Conservation (phyloP, 2,329 filamentous ascomycete species). For the Diaporthe capsici region DNA sequence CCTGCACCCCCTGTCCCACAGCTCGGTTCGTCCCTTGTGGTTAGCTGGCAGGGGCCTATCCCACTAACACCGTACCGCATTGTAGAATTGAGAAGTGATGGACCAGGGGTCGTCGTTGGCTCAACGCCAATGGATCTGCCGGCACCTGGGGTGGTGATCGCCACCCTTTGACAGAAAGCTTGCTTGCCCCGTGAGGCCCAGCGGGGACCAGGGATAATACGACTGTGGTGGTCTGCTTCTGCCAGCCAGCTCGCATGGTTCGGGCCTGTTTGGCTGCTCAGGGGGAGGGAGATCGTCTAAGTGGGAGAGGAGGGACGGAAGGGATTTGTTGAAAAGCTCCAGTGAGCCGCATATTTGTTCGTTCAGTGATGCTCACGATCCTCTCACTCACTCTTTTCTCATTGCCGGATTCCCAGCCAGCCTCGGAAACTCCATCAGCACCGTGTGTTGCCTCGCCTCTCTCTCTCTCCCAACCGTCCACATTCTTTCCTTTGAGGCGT, state of each 20-base stretch:
- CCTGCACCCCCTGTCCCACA: background rate
- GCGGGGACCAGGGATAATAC: constrained; percentile 1
- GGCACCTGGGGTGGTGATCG: background rate
- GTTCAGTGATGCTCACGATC: constrained; percentile 2
- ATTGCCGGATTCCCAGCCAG: background rate
- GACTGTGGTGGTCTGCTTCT: background rate
- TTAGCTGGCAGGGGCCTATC: background rate
- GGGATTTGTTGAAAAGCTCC: constrained; percentile 24
- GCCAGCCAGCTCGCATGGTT: background rate
- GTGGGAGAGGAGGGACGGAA: background rate
- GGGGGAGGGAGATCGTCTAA: background rate
- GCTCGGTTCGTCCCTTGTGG: constrained; percentile 25
- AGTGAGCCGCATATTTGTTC: constrained; percentile 5
- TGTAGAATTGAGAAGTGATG: background rate
- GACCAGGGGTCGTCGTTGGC: constrained; percentile 1
- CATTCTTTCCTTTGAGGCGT: constrained; percentile 17
- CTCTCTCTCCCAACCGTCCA: background rate
- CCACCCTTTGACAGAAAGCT: constrained; percentile 28
- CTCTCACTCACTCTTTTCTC: background rate
- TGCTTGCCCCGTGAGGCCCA: background rate
- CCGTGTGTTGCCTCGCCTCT: constrained; percentile 7
- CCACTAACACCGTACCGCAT: background rate
- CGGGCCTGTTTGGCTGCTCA: background rate
- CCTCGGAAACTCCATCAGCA: background rate
- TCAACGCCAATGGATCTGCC: constrained; percentile 22